These are phyloP conservation scores for Alisma plantagoaquatica DNA, from an alignment of 106 monocot genomes.

Conservation along the genomic window DNA sequence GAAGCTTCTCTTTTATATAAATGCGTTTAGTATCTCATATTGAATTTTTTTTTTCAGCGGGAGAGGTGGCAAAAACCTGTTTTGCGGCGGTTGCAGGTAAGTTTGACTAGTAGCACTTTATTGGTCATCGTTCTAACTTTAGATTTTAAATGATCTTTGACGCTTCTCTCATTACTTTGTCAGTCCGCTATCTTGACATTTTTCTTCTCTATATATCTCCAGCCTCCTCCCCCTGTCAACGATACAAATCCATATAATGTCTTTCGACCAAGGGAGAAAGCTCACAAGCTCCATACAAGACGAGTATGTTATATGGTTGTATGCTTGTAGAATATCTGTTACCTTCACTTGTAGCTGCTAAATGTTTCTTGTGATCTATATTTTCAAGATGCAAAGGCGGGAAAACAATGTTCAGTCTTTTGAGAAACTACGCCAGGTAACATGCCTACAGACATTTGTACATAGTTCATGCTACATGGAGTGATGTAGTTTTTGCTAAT, in stretches of 20 bases:
- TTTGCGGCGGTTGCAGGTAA: constrained; percentile 85
- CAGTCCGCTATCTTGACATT: no score
- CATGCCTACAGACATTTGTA: no score
- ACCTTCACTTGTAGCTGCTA: not conserved
- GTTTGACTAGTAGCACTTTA: no score
- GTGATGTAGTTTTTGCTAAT: no score
- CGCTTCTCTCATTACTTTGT: no score
- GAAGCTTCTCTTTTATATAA: no score
- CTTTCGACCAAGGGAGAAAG: constrained; percentile 97
- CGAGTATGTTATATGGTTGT: constrained; percentile 39
- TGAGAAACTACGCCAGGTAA: constrained; percentile 90
- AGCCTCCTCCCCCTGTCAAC: constrained; percentile 93
- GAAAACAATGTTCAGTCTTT: constrained; percentile 97
- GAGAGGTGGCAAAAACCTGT: constrained; percentile 96
- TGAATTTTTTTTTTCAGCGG: constrained; percentile 51
- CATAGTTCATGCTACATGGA: no score
- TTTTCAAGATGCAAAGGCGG: constrained; percentile 83
- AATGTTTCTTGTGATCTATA: no score
- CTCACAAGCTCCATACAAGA: constrained; percentile 88
- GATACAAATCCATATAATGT: constrained; percentile 99
- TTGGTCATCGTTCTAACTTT: no score
- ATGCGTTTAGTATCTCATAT: no score
- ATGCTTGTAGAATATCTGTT: not conserved
- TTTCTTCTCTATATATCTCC: no score
- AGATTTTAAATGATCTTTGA: no score